A percentile compares a stretch with the other conserved stretches of the same genome.
Evolutionary conservation across 306 rosid genomes (phyloP).

Genomic region (Prunus davidiana): DNA sequence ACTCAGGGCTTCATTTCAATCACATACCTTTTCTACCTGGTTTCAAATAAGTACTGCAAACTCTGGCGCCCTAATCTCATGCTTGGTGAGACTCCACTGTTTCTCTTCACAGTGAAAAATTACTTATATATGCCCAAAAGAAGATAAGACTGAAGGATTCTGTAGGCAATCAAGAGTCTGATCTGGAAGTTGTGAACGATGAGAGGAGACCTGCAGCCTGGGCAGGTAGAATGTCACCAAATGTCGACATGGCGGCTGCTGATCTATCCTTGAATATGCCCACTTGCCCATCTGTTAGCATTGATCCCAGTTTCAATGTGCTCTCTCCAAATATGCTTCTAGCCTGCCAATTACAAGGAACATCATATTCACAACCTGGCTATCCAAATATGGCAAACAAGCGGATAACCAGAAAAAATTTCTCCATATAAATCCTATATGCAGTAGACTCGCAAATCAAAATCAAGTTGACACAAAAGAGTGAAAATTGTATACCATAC

Average conservation of each 20-base stretch:
- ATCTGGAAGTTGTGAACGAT: conserved; percentile 89
- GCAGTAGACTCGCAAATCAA: not conserved
- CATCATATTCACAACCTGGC: conserved; percentile 18
- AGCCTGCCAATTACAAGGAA: conserved; percentile 46
- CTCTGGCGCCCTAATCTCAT: not conserved
- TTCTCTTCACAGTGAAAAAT: not conserved
- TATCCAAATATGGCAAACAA: conserved; percentile 12
- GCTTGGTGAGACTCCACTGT: conserved; percentile 5
- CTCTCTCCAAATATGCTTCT: conserved; percentile 98
- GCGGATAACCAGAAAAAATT: not conserved
- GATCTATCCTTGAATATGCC: conserved; percentile 97
- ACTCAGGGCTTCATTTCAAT: not conserved
- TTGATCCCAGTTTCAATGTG: conserved; percentile 91
- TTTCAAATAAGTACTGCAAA: not conserved
- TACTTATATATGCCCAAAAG: not conserved
- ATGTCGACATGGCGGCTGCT: conserved; percentile 85
- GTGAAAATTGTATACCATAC: not conserved
- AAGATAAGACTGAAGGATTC: not conserved
- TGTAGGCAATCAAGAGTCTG: conserved; percentile 56
- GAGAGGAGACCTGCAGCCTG: conserved; percentile 99
- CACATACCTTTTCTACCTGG: not conserved
- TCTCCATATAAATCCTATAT: not conserved
- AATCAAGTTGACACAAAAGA: not conserved
- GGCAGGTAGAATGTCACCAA: conserved; percentile 93
- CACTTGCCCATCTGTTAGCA: conserved; percentile 89